Percentiles rank a stretch among this genome's conserved stretches.
phyloP scores from a whole-genome alignment of 2,329 filamentous ascomycete genomes.

The Scedosporium minutisporum region DNA sequence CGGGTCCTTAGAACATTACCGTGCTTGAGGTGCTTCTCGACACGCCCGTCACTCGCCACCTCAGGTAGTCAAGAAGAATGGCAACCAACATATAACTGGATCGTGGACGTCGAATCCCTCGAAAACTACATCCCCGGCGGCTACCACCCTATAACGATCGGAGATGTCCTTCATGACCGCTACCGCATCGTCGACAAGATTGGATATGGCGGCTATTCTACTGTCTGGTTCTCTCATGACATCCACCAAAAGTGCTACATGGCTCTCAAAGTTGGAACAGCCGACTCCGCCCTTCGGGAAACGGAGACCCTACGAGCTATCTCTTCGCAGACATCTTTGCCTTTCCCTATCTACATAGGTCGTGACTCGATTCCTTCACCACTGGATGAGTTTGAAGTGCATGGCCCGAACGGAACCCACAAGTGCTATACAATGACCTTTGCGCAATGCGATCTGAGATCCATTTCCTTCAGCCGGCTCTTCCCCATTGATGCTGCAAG shows the following conservation, averaged over 20 bases:
- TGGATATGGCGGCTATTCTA: conserved; percentile 27
- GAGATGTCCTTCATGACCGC: conserved; percentile 21
- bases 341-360: background rate
- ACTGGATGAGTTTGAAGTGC: conserved; percentile 18
- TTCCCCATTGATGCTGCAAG: conserved; percentile 17
- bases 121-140: conserved; percentile 14
- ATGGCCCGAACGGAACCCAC: conserved; percentile 19
- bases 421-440: conserved; percentile 15
- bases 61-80: background rate
- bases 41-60: background rate
- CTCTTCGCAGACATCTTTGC: background rate
- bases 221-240: conserved; percentile 26
- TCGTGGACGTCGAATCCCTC: background rate
- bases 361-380: conserved; percentile 1
- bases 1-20: background rate
- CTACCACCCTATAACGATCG: conserved; percentile 23
- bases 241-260: conserved; percentile 7
- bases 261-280: conserved; percentile 8
- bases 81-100: background rate
- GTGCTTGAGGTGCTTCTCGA: background rate
- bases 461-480: conserved; percentile 15
- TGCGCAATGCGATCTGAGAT: conserved; percentile 18
- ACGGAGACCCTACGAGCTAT: background rate
- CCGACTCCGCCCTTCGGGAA: background rate
- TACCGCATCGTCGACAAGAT: conserved; percentile 28